Evolutionary conservation across 2,329 filamentous ascomycete genomes (phyloP), one percentile per base, ranked within the genome.

Genomic region (Ascosphaera apis): DNA sequence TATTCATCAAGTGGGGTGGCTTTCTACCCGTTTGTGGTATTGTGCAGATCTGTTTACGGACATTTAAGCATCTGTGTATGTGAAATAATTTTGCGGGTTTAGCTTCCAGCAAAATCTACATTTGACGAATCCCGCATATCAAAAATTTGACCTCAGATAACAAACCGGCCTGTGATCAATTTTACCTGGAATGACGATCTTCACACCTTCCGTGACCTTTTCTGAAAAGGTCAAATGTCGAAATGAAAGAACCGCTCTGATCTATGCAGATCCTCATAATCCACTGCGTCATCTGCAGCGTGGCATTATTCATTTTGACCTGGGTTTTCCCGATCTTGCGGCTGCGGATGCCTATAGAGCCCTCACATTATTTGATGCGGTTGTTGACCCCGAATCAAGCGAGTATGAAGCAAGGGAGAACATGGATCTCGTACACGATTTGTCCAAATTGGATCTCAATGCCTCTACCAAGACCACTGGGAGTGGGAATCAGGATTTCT

Each of bases 281-380:
- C 54, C 55, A 4, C 45, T 52, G 25, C 44, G 50, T 3, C 52
- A 60, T 40, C 48, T 62, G 9, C 45, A 52, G 18, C 70, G 84
- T 21, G 81, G 81, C 16, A 58, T 67, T 23, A 61, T 77, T 31
- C 72, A 93, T 53, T 67, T 72, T 12, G 61, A 71, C 33, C 64
- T 93, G 33, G 80, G 72, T 27, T 95, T 92, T 53, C 81, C 82
- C 0, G 88, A 98, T 53, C 68, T 98, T 28, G 83, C 83, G 3
- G 75, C 76, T 8, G 81, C 82, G 23, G 84, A 93, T 60, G 81
- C 82, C 3, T 95, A 95, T 52, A 76, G 78, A 37, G 83, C 84
- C 1, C 65, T 95, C n/a, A 67, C 92, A 3, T 61, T 98, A 33
- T 68, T 78, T 12, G 86, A 95, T 49, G 81, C 88, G 44, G 67